phyloP scores from a whole-genome alignment of 148 eudicot genomes.

The Oxyria digyna region DNA sequence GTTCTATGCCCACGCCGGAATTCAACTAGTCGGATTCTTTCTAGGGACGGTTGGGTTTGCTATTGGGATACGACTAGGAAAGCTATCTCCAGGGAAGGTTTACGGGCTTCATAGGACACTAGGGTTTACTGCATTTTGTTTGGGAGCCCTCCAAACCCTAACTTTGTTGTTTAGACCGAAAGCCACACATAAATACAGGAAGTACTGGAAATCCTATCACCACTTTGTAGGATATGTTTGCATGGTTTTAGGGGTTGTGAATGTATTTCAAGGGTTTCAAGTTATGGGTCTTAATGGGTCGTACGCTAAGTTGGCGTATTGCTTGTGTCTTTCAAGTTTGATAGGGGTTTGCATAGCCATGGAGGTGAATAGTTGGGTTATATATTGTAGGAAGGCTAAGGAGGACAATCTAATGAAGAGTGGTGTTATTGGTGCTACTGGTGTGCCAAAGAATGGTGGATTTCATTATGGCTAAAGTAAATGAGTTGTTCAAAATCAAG shows the following conservation, averaged over 20 bases:
- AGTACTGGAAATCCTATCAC: slow-evolving; percentile 96
- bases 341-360: slow-evolving; percentile 67
- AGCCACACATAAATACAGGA: slow-evolving; percentile 71
- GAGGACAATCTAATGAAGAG: slow-evolving; percentile 82
- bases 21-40: slow-evolving; percentile 53
- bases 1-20: slow-evolving; percentile 79
- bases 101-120: slow-evolving; percentile 65
- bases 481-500: no score
- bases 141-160: slow-evolving; percentile 66
- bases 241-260: slow-evolving; percentile 71
- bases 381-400: slow-evolving; percentile 82
- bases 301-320: slow-evolving; percentile 56
- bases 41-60: slow-evolving; percentile 67
- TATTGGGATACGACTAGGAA: slow-evolving; percentile 66
- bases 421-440: slow-evolving; percentile 37
- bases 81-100: slow-evolving; percentile 60
- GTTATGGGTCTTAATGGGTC: slow-evolving; percentile 66
- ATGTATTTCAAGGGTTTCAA: slow-evolving; percentile 83
- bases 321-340: slow-evolving; percentile 62
- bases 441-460: slow-evolving; percentile 2
- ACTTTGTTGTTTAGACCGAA: slow-evolving; percentile 81
- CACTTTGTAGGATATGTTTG: slow-evolving; percentile 95
- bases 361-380: slow-evolving; percentile 91
- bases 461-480: neutral
- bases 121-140: slow-evolving; percentile 52